A percentile compares a stretch with the other conserved stretches of the same genome.
These are phyloP conservation scores for Xylaria sp. DNA, from an alignment of 2,329 filamentous ascomycete species.

Conservation along the genomic window DNA sequence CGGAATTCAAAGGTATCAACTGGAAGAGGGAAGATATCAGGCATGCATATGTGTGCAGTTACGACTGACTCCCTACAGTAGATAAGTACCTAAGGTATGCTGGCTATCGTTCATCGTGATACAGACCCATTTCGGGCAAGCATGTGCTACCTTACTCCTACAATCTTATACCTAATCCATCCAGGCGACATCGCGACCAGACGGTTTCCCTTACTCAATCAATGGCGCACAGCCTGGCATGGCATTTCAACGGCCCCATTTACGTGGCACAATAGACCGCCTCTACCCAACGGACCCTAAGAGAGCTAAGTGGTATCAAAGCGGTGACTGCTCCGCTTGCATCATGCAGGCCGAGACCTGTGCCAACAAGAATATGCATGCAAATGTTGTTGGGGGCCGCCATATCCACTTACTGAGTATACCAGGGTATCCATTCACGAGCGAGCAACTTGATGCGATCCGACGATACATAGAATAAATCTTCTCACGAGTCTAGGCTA, in stretches of 20 bases:
- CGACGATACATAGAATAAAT: background rate
- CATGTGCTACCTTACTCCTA: background rate
- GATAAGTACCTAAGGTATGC: too few relatives aligned
- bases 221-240: background rate
- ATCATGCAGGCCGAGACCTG: conserved; percentile 23
- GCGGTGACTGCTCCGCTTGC: conserved; percentile 11
- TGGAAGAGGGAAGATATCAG: background rate
- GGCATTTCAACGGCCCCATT: conserved; percentile 6
- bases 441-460: background rate
- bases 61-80: background rate
- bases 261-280: conserved; percentile 26
- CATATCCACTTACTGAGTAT: conserved; percentile 11
- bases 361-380: conserved; percentile 18
- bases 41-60: background rate
- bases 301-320: conserved; percentile 9
- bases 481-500: conserved; percentile 53
- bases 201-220: background rate
- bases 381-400: background rate
- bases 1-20: background rate
- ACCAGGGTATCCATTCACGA: background rate
- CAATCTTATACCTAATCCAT: conserved; percentile 10
- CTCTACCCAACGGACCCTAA: background rate
- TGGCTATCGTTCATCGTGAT: too few relatives aligned
- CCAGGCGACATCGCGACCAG: background rate
- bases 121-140: background rate